Evolutionary conservation across 495 filamentous ascomycete species (phyloP).

Genomic region (Achaetomiella virescens): DNA sequence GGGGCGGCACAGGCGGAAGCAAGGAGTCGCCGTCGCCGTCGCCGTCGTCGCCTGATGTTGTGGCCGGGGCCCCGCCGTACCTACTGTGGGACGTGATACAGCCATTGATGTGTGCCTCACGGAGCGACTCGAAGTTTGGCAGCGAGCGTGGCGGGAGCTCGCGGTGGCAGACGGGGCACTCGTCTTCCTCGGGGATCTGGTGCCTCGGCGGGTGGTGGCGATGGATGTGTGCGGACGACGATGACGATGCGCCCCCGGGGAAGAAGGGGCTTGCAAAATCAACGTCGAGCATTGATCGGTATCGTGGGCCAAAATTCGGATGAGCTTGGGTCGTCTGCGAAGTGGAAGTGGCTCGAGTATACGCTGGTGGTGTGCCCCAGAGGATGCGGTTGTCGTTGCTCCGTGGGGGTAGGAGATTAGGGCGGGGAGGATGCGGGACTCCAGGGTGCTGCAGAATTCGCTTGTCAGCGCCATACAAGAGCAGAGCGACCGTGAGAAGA

Average conservation of each 20-base stretch:
- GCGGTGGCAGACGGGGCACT: slow-evolving; percentile 81
- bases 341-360: slow-evolving; percentile 27
- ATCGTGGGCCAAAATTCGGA: slow-evolving; percentile 16
- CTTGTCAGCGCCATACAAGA: not conserved
- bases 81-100: slow-evolving; percentile 60
- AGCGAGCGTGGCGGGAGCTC: slow-evolving; percentile 62
- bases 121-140: slow-evolving; percentile 52
- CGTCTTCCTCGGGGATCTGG: slow-evolving; percentile 68
- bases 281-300: slow-evolving; percentile 24
- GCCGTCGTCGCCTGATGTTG: not conserved
- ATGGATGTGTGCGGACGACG: slow-evolving; percentile 22
- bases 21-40: slow-evolving; percentile 11
- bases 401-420: slow-evolving; percentile 13
- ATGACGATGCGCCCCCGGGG: slow-evolving; percentile 15
- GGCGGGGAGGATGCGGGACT: slow-evolving; percentile 15
- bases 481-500: not conserved
- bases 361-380: slow-evolving; percentile 33
- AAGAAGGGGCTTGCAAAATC: slow-evolving; percentile 13
- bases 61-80: slow-evolving; percentile 21
- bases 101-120: slow-evolving; percentile 68
- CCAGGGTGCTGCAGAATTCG: slow-evolving; percentile 16
- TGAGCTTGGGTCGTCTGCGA: slow-evolving; percentile 21
- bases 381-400: slow-evolving; percentile 30
- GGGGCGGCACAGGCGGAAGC: slow-evolving; percentile 26
- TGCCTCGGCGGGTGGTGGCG: slow-evolving; percentile 23